Conservation (phyloP, 495 filamentous ascomycete species). For the Ramalina peruviana region DNA sequence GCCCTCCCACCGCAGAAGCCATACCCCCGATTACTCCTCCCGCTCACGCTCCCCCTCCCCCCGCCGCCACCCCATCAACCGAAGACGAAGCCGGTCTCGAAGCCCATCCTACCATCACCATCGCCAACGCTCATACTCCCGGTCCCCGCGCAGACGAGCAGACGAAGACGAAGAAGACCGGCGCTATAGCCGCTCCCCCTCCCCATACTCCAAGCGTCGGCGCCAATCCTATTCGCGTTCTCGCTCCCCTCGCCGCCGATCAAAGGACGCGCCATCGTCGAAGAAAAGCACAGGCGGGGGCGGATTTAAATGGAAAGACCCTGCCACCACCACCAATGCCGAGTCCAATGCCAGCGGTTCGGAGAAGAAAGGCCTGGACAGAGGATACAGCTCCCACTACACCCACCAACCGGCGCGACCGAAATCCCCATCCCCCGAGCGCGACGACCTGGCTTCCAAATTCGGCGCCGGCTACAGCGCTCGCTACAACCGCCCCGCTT, state of each 20-base stretch:
- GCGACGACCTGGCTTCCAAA: conserved; percentile 5
- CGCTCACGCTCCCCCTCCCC: conserved; percentile 9
- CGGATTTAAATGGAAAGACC: conserved; percentile 54
- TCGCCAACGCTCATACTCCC: not conserved
- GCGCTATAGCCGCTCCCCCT: conserved; percentile 3
- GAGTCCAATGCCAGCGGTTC: not conserved
- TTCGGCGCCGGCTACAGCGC: conserved; percentile 16
- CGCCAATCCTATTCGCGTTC: not conserved
- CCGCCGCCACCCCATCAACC: not conserved
- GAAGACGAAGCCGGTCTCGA: conserved; percentile 24
- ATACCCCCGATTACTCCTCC: not conserved
- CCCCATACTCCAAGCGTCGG: not conserved
- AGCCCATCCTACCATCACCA: conserved; percentile 9
- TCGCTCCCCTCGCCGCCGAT: conserved; percentile 15
- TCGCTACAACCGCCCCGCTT: not conserved
- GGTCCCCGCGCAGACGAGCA: not conserved
- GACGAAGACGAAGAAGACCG: not conserved
- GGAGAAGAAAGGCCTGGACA: conserved; percentile 34
- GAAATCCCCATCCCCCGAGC: conserved; percentile 12
- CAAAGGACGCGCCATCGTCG: conserved; percentile 11
- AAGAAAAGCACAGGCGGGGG: conserved; percentile 13
- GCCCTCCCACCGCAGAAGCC: not conserved
- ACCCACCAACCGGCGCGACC: conserved; percentile 14
- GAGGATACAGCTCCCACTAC: conserved; percentile 37
- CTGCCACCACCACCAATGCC: not conserved